A percentile compares a stretch with the other conserved stretches of the same genome.
Conservation (phyloP, 768 basidiomycete species). For the Suillus subluteus region DNA sequence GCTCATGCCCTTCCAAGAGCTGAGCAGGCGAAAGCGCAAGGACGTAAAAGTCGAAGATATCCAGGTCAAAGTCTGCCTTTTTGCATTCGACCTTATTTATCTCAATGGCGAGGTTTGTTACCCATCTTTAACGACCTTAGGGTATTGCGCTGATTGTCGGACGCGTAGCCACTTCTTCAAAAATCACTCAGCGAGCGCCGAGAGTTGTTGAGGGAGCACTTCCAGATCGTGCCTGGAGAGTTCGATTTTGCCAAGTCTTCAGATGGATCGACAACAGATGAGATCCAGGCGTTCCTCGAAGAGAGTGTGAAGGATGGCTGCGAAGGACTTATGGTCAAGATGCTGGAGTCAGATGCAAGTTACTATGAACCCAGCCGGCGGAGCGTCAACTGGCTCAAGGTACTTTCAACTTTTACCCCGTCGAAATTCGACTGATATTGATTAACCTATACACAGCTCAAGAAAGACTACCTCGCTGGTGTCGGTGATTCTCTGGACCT, state of each 20-base stretch:
- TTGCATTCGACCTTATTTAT: slow-evolving; percentile 96
- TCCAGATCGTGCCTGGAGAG: slow-evolving; percentile 82
- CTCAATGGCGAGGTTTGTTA: slow-evolving; percentile 86
- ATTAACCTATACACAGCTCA: slow-evolving; percentile 60
- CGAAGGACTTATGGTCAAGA: slow-evolving; percentile 99
- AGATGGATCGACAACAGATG: slow-evolving; percentile 87
- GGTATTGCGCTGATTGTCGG: not conserved
- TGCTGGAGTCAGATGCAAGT: slow-evolving; percentile 90
- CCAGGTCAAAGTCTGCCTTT: slow-evolving; percentile 93
- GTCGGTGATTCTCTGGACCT: slow-evolving; percentile 97
- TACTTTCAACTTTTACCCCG: slow-evolving; percentile 32
- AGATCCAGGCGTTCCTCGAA: slow-evolving; percentile 93
- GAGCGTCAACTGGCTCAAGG: slow-evolving; percentile 98
- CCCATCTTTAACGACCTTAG: slow-evolving; percentile 10
- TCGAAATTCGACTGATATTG: not conserved
- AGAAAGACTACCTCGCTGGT: slow-evolving; percentile 97
- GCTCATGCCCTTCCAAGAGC: slow-evolving; percentile 97
- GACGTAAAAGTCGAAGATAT: slow-evolving; percentile 98
- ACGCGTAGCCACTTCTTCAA: slow-evolving; percentile 75
- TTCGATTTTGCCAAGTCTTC: slow-evolving; percentile 93
- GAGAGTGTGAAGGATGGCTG: slow-evolving; percentile 98
- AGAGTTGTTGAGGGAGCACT: slow-evolving; percentile 75
- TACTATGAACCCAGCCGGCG: slow-evolving; percentile 95
- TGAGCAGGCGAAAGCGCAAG: slow-evolving; percentile 92
- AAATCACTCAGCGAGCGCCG: slow-evolving; percentile 77